Percentiles rank a stretch among this genome's conserved stretches.
phyloP scores from a whole-genome alignment of 2,329 filamentous ascomycete genomes.

The Proliferodiscus dingleyae region DNA sequence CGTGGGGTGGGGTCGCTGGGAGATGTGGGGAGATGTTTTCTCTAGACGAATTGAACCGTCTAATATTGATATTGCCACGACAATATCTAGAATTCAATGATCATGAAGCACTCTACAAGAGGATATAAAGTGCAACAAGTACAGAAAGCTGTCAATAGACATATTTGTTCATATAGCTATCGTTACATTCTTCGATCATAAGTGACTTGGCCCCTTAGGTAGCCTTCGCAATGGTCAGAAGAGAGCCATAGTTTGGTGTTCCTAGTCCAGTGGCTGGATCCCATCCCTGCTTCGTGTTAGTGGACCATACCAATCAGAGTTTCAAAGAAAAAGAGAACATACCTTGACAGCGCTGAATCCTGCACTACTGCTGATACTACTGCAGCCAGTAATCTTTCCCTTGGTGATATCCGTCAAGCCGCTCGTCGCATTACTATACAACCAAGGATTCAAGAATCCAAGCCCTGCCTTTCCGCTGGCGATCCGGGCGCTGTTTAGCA shows the following conservation, averaged over 20 bases:
- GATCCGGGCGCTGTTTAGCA: conserved; percentile 59
- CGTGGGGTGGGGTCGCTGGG: too few relatives aligned
- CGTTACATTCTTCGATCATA: too few relatives aligned
- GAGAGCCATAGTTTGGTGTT: conserved; percentile 32
- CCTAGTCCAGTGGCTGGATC: conserved; percentile 44
- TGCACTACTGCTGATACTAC: conserved; percentile 19
- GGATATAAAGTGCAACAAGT: not conserved
- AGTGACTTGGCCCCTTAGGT: not conserved
- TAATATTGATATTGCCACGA: too few relatives aligned
- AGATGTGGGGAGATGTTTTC: too few relatives aligned
- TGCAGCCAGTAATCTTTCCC: conserved; percentile 37
- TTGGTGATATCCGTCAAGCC: conserved; percentile 39
- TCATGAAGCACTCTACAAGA: too few relatives aligned
- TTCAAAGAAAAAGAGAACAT: conserved; percentile 3
- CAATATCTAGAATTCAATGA: too few relatives aligned
- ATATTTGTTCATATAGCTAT: not conserved
- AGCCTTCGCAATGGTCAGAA: not conserved
- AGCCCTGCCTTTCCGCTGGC: conserved; percentile 41
- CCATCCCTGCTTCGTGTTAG: conserved; percentile 32
- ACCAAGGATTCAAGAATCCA: conserved; percentile 42
- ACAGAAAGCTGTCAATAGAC: not conserved
- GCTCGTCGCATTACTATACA: conserved; percentile 33
- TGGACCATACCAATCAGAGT: not conserved
- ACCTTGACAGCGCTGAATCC: conserved; percentile 22
- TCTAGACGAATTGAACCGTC: too few relatives aligned